Conservation (phyloP, 2,329 filamentous ascomycete genomes). For the Cladorrhinum sp. region DNA sequence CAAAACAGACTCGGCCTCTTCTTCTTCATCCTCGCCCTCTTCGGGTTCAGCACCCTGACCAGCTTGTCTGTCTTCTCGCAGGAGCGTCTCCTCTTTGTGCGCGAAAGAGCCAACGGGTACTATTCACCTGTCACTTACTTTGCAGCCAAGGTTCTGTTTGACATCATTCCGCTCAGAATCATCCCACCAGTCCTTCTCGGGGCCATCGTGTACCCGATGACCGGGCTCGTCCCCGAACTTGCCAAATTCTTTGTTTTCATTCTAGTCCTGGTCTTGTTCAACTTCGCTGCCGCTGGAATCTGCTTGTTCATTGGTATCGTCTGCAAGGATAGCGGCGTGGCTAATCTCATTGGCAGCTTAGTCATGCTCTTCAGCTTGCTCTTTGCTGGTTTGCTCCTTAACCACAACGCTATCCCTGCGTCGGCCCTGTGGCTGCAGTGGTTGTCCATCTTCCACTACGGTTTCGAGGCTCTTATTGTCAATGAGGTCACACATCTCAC, state of each 20-base stretch:
- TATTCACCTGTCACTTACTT: conserved; percentile 95
- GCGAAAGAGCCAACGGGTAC: conserved; percentile 94
- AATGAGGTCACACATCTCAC: conserved; percentile 92
- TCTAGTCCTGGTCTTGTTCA: conserved; percentile 89
- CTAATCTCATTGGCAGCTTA: conserved; percentile 87
- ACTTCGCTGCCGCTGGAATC: conserved; percentile 87
- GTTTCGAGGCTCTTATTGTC: conserved; percentile 92
- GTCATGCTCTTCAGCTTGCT: conserved; percentile 97
- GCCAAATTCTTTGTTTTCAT: conserved; percentile 88
- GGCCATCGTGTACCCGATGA: conserved; percentile 97
- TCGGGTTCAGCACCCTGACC: conserved; percentile 94
- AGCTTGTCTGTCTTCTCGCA: conserved; percentile 90
- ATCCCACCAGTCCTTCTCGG: conserved; percentile 95
- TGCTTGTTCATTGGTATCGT: conserved; percentile 96
- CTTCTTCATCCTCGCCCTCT: conserved; percentile 93
- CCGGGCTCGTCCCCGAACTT: conserved; percentile 78
- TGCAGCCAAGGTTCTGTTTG: conserved; percentile 93
- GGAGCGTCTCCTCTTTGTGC: conserved; percentile 85
- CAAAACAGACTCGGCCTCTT: conserved; percentile 96
- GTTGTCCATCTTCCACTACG: conserved; percentile 97
- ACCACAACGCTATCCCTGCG: conserved; percentile 86
- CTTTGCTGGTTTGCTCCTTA: conserved; percentile 90
- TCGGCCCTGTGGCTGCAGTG: conserved; percentile 86
- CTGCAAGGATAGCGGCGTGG: conserved; percentile 86
- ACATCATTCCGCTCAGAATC: conserved; percentile 90